Evolutionary conservation across 2,329 filamentous ascomycete genomes (phyloP), one percentile per base, ranked within the genome.

Genomic region (Alternaria sp.): DNA sequence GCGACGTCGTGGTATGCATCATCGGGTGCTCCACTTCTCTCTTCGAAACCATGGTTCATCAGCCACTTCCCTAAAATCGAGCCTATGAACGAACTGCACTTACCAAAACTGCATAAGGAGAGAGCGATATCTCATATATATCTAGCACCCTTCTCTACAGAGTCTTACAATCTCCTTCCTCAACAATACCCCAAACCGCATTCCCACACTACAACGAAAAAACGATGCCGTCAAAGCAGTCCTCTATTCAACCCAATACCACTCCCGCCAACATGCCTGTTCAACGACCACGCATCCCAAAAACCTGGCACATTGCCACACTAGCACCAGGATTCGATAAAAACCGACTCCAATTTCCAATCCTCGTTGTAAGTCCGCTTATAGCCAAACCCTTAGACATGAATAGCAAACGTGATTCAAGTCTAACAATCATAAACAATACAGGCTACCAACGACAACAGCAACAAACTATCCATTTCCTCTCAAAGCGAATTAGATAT

Each of bases 21-120:
- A 14, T 33, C 29, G 24, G 29, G 13, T 34, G 44, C 33, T 46
- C 44, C 44, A 46, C 29, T 46, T 46, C 14, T 29, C 44, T 21
- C 44, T 1, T 23, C 44, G 23, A 24, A 46, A 46, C 44, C 44
- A 46, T 34, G 44, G 44, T 46, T 33, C 44, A 4, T 33, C 29
- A 29, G 5, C 23, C 29, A 29, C 31, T 29, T 46, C 26, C 9
- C 42, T 31, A 34, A 17, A 46, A 7, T 21, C 31, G 8, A 46
- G 29, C 29, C 44, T n/a, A 46, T 46, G 29, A 46, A 14, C 23
- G 17, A 34, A 21, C 29, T 34, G 14, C 29, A 14, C 23, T 33
- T 14, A 33, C 21, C 10, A 33, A 31, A 9, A 31, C 28, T 5
- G 3, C 17, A 28, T 41, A 41, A 13, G 39, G 23, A 41, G 39